These are phyloP conservation scores for Elongisporangium prolatum DNA, from an alignment of 352 stramenopile species.

Conservation along the genomic window DNA sequence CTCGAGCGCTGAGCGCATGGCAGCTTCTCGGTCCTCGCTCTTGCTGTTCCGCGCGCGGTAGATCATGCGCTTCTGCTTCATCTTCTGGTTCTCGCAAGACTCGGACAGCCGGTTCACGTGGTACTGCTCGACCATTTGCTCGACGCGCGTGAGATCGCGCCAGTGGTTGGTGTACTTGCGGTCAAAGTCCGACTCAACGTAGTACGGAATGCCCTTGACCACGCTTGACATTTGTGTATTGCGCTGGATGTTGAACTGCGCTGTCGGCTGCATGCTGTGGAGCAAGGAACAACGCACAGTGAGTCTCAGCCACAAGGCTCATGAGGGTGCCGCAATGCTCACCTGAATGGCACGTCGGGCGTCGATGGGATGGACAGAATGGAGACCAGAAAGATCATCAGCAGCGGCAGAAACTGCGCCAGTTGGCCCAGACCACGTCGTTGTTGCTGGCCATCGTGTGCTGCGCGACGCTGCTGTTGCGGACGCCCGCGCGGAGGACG, in stretches of 20 bases:
- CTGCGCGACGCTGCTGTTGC: conserved; percentile 36
- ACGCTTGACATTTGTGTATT: conserved; percentile 79
- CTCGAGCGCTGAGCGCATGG: conserved; percentile 73
- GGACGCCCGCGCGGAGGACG: conserved; percentile 42
- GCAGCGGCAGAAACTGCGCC: conserved; percentile 78
- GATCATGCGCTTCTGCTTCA: conserved; percentile 86
- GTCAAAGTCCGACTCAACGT: conserved; percentile 83
- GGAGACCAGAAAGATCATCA: conserved; percentile 85
- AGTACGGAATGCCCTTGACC: conserved; percentile 84
- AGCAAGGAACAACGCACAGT: not conserved
- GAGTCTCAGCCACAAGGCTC: not conserved
- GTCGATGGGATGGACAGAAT: conserved; percentile 69
- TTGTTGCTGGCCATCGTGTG: conserved; percentile 29
- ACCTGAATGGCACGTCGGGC: conserved; percentile 77
- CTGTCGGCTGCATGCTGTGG: conserved; percentile 64
- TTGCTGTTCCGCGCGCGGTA: conserved; percentile 78
- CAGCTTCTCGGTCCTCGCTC: conserved; percentile 65
- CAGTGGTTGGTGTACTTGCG: conserved; percentile 84
- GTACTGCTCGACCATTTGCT: conserved; percentile 85
- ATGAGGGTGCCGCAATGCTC: not conserved
- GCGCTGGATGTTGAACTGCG: conserved; percentile 72
- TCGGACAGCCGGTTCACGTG: conserved; percentile 69
- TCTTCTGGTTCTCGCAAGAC: conserved; percentile 74
- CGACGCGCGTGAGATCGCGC: conserved; percentile 76
- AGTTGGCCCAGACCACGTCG: conserved; percentile 46